These are phyloP conservation scores for Ophiosphaerella herpotricha DNA, from an alignment of 2,329 filamentous ascomycete species.

Conservation along the genomic window DNA sequence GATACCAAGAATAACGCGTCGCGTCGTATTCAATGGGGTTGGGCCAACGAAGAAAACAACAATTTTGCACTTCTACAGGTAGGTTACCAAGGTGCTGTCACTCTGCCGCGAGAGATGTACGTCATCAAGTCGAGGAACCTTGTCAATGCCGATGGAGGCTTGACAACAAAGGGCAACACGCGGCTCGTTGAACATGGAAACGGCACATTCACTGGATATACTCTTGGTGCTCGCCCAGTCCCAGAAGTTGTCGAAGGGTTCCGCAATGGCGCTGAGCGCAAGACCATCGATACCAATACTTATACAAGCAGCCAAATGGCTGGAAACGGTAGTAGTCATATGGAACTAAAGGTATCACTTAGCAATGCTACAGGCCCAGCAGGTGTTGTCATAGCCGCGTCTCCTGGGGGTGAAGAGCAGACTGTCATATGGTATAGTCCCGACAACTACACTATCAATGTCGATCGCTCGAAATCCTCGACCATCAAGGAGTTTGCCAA, in stretches of 20 bases:
- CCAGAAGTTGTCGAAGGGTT: constrained; percentile 51
- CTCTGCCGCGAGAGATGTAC: constrained; percentile 53
- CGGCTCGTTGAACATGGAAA: constrained; percentile 41
- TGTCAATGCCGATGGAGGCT: constrained; percentile 39
- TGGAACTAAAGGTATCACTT: constrained; percentile 49
- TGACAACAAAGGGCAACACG: constrained; percentile 43
- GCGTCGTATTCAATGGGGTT: constrained; percentile 54
- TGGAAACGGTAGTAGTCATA: constrained; percentile 41
- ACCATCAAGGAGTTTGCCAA: constrained; percentile 50
- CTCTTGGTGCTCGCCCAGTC: constrained; percentile 51
- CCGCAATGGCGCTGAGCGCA: constrained; percentile 31
- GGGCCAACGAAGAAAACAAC: constrained; percentile 52
- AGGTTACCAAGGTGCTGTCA: constrained; percentile 52
- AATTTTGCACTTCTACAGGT: constrained; percentile 49
- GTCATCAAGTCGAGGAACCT: constrained; percentile 50
- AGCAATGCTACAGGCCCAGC: constrained; percentile 46
- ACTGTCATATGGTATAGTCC: constrained; percentile 53
- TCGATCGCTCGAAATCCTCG: constrained; percentile 51
- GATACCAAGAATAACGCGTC: constrained; percentile 52
- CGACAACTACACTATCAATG: constrained; percentile 52
- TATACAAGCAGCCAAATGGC: constrained; percentile 29
- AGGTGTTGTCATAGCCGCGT: constrained; percentile 51
- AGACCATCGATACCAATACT: constrained; percentile 21
- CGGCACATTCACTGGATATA: constrained; percentile 50
- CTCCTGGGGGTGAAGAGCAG: constrained; percentile 50